Evolutionary conservation across 768 basidiomycete genomes (phyloP).

Genomic region (Rhodosporidiobolus sp.): DNA sequence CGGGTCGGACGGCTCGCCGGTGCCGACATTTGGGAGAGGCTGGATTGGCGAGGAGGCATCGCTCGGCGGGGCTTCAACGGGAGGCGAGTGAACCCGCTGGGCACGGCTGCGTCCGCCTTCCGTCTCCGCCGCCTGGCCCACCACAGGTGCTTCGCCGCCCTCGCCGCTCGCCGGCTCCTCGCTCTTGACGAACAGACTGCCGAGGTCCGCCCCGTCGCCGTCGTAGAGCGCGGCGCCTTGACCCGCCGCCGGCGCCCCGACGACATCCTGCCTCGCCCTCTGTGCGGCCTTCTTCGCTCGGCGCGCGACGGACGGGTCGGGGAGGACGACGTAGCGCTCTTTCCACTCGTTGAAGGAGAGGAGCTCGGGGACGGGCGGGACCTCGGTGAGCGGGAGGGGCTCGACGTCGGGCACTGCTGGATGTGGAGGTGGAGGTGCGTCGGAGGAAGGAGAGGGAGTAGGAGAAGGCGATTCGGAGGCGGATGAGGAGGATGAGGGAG

Average conservation of each 20-base stretch:
- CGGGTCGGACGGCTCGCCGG: slow-evolving; percentile 40
- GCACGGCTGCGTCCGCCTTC: no score
- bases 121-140: neutral
- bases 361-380: slow-evolving; percentile 47
- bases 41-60: slow-evolving; percentile 20
- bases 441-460: neutral
- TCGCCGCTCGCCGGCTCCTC: neutral
- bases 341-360: slow-evolving; percentile 89
- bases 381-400: slow-evolving; percentile 14
- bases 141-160: neutral
- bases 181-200: slow-evolving; percentile 10
- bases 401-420: neutral
- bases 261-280: slow-evolving; percentile 31
- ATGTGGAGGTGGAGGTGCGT: neutral
- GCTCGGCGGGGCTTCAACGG: neutral
- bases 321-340: slow-evolving; percentile 59
- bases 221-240: neutral
- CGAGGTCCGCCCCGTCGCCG: slow-evolving; percentile 32
- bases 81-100: no score
- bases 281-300: slow-evolving; percentile 33
- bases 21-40: slow-evolving; percentile 39
- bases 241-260: neutral
- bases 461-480: no score
- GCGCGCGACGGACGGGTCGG: slow-evolving; percentile 22
- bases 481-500: neutral